Conservation (phyloP, 352 stramenopile genomes). For the Pseudoperonospora humuli region DNA sequence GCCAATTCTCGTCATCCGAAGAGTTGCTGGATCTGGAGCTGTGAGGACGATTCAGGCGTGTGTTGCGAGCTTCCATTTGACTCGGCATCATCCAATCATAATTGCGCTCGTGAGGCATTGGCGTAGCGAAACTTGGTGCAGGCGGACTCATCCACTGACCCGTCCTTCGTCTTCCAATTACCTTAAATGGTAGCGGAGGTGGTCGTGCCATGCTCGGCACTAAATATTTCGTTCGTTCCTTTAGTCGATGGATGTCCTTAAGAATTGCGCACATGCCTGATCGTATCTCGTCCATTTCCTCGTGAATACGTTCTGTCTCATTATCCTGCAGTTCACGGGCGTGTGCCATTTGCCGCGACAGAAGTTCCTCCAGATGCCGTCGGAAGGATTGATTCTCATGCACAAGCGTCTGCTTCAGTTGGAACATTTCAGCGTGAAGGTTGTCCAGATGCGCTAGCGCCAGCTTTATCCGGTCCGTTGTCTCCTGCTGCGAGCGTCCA, state of each 20-base stretch:
- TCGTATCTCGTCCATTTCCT: slow-evolving; percentile 58
- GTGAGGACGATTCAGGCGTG: slow-evolving; percentile 1
- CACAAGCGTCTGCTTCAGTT: slow-evolving; percentile 39
- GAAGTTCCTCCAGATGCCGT: slow-evolving; percentile 41
- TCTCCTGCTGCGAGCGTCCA: slow-evolving; percentile 7
- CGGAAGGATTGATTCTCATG: slow-evolving; percentile 43
- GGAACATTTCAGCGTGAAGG: slow-evolving; percentile 41
- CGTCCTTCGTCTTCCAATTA: slow-evolving; percentile 9
- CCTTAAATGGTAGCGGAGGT: background rate
- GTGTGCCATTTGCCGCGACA: slow-evolving; percentile 40
- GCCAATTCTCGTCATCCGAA: slow-evolving; percentile 27
- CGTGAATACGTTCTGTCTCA: slow-evolving; percentile 40
- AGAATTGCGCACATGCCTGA: slow-evolving; percentile 58
- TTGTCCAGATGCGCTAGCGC: slow-evolving; percentile 39
- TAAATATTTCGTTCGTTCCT: slow-evolving; percentile 65
- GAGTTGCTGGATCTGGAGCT: slow-evolving; percentile 25
- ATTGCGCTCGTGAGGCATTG: slow-evolving; percentile 23
- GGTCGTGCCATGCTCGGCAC: slow-evolving; percentile 33
- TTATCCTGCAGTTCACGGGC: slow-evolving; percentile 43
- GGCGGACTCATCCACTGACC: slow-evolving; percentile 2
- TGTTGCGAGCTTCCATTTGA: slow-evolving; percentile 10
- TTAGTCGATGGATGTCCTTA: slow-evolving; percentile 59
- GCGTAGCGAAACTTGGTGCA: background rate
- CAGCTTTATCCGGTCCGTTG: slow-evolving; percentile 31
- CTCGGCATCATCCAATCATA: slow-evolving; percentile 18